Evolutionary conservation across 495 filamentous ascomycete species (phyloP), one percentile per base, ranked within the genome.

Genomic region (Trichoderma reesei): DNA sequence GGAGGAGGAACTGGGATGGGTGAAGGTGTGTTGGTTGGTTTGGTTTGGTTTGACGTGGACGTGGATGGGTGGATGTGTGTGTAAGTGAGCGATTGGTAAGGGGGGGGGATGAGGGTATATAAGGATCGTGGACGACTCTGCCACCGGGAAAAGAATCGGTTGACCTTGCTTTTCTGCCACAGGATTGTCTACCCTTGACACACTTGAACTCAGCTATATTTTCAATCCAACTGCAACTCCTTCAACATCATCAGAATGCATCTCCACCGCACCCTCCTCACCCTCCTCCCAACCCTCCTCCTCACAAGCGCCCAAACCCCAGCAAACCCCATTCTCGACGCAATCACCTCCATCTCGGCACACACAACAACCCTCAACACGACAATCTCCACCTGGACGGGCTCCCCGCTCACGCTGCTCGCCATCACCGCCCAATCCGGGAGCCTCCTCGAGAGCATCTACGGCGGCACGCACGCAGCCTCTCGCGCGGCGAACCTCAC

Each of bases 341-440:
- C 73, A 34, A 66, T 78, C 61, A n/a, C 13, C 34, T 64, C 59
- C 31, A 69, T 75, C 68, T 61, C 68, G 46, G 51, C 65, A 51
- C 41, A 65, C 36, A 74, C 75, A 5, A 41, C 69, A 46, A 60
- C 63, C n/a, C 71, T 78, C 41, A 67, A 72, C 54, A 59, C 26
- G 61, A 66, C 66, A 36, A 68, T 78, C 20, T 41, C 44, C 38
- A 41, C n/a, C 4, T 76, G 72, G 68, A 65, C 68, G 38, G 68
- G 67, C 59, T 61, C 67, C 38, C 60, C 70, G 41, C 62, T 72
- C 5, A 67, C 68, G 38, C 60, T 72, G 0, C 56, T 74, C 3
- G 67, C 69, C 33, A 72, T 77, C 66, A 56, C 72, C 18, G n/a
- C 61, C 61, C 56, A 70, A 41, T 73, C 69, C 20, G 67, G 67